Percentiles rank a stretch among this genome's conserved stretches.
phyloP scores from a whole-genome alignment of 2,329 filamentous ascomycete species.

The Fusarium sp. region DNA sequence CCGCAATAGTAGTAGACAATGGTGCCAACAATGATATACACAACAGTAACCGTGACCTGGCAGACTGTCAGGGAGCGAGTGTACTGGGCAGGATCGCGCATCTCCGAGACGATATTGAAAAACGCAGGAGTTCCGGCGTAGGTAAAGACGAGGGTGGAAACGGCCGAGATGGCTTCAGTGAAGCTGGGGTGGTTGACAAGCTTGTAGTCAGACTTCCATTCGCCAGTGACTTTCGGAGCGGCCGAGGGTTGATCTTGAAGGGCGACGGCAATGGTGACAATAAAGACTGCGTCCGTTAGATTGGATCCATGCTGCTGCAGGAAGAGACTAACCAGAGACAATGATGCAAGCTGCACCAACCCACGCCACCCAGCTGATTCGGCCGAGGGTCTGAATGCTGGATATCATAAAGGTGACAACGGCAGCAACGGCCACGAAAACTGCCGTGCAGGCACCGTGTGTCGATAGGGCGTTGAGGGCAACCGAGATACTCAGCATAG shows the following conservation, averaged over 20 bases:
- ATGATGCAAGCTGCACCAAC: conserved; percentile 17
- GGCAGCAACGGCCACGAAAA: conserved; percentile 51
- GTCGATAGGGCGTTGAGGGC: conserved; percentile 53
- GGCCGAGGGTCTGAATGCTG: conserved; percentile 46
- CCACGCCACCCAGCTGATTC: conserved; percentile 49
- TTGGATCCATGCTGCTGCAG: not conserved
- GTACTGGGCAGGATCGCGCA: conserved; percentile 44
- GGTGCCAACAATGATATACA: conserved; percentile 46
- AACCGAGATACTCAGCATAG: conserved; percentile 49
- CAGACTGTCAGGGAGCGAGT: conserved; percentile 35
- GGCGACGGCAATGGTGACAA: conserved; percentile 11
- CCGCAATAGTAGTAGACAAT: conserved; percentile 60
- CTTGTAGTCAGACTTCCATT: conserved; percentile 45
- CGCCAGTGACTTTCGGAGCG: conserved; percentile 7
- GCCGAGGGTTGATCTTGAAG: conserved; percentile 9
- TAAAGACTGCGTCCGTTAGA: not conserved
- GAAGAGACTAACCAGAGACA: not conserved
- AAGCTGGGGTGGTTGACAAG: conserved; percentile 46
- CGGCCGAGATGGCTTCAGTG: conserved; percentile 44
- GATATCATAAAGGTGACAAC: conserved; percentile 44
- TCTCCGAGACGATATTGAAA: conserved; percentile 46
- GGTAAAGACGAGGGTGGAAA: conserved; percentile 49
- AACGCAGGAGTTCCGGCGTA: conserved; percentile 50
- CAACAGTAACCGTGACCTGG: conserved; percentile 43
- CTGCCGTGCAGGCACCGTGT: conserved; percentile 53